Percentiles rank a stretch among this genome's conserved stretches.
Evolutionary conservation across 768 basidiomycete species (phyloP).

Genomic region (Vishniacozyma victoriae): DNA sequence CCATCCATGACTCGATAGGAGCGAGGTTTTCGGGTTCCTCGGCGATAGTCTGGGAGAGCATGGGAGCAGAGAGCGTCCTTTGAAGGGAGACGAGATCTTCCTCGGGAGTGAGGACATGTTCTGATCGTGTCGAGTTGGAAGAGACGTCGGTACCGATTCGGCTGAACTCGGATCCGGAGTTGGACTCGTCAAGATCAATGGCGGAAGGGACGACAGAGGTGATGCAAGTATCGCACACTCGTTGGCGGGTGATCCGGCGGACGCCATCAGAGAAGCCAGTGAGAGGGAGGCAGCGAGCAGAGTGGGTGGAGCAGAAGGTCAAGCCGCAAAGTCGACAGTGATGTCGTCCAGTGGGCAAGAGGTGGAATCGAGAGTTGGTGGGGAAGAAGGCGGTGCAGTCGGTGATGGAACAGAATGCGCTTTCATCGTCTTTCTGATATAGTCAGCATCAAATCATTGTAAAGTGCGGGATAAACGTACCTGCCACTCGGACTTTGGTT

Average conservation of each 20-base stretch:
- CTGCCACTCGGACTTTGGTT: slow-evolving; percentile 22
- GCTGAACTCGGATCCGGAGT: neutral
- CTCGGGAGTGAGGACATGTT: slow-evolving; percentile 18
- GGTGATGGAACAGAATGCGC: slow-evolving; percentile 28
- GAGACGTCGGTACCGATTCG: neutral
- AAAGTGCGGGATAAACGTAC: slow-evolving; percentile 5
- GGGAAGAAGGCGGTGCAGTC: slow-evolving; percentile 35
- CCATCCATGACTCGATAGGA: slow-evolving; percentile 40
- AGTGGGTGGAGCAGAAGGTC: slow-evolving; percentile 29
- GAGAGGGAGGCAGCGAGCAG: slow-evolving; percentile 17
- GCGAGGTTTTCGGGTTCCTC: slow-evolving; percentile 12
- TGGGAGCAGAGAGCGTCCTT: neutral
- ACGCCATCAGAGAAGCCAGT: slow-evolving; percentile 6
- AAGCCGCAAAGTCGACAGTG: slow-evolving; percentile 38
- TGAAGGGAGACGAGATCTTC: slow-evolving; percentile 1
- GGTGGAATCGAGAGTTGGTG: slow-evolving; percentile 7
- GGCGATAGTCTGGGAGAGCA: slow-evolving; percentile 1
- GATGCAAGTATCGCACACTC: slow-evolving; percentile 36
- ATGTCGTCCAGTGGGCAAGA: slow-evolving; percentile 32
- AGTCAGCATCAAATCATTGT: neutral
- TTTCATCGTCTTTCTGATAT: slow-evolving; percentile 23
- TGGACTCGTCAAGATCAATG: neutral
- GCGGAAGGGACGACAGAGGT: neutral
- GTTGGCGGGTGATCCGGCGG: slow-evolving; percentile 8
- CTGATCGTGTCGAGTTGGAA: slow-evolving; percentile 3